phyloP scores from a whole-genome alignment of 352 stramenopile genomes.

The Globisporangium echinulatum region DNA sequence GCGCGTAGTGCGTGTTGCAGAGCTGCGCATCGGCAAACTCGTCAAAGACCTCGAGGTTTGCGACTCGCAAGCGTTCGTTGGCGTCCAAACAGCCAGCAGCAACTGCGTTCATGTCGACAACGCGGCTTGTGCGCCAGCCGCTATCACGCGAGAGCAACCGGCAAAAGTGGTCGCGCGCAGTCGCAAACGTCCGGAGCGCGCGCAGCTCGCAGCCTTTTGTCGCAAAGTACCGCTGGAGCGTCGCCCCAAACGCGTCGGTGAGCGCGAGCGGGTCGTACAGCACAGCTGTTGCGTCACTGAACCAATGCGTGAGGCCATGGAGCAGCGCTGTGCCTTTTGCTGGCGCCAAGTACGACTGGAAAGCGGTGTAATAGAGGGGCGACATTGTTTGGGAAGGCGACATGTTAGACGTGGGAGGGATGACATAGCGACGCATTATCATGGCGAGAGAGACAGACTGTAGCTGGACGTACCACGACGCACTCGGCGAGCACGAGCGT shows the following conservation, averaged over 20 bases:
- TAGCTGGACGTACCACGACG: constrained; percentile 39
- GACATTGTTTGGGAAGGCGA: too few species aligned
- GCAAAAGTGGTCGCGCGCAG: constrained; percentile 28
- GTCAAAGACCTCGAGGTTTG: constrained; percentile 52
- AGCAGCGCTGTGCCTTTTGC: constrained; percentile 38
- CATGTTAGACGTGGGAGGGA: neutral
- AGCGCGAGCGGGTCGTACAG: constrained; percentile 63
- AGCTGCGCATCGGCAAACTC: constrained; percentile 61
- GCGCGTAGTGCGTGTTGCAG: constrained; percentile 61
- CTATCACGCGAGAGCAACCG: constrained; percentile 19
- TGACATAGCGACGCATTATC: neutral
- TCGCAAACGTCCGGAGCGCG: constrained; percentile 28
- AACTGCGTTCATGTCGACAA: constrained; percentile 65
- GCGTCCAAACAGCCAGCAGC: constrained; percentile 25
- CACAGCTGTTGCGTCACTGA: constrained; percentile 34
- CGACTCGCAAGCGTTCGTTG: constrained; percentile 34
- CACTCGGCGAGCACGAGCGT: constrained; percentile 67
- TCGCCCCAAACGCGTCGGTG: constrained; percentile 34
- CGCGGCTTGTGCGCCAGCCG: constrained; percentile 32
- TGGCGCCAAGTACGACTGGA: constrained; percentile 61
- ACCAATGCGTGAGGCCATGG: constrained; percentile 29
- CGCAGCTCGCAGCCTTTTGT: constrained; percentile 65
- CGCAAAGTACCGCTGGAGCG: constrained; percentile 54
- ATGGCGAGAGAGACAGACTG: neutral
- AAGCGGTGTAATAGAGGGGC: neutral